phyloP scores from a whole-genome alignment of 352 stramenopile genomes.

The Globisporangium cederbergense region DNA sequence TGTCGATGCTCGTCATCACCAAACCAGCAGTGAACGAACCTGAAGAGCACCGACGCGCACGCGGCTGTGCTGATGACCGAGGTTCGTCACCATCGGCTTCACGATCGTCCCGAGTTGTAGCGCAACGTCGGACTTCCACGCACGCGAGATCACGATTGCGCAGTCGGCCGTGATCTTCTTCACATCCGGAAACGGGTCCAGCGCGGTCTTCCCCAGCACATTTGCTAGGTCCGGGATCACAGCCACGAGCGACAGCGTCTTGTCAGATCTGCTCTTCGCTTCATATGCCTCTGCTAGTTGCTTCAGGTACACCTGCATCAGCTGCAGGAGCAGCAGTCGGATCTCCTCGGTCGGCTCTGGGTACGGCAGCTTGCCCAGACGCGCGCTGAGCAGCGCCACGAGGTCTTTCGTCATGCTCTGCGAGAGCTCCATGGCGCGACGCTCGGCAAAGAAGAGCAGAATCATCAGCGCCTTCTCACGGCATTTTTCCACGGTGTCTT shows the following conservation, averaged over 20 bases:
- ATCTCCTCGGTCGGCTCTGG: slow-evolving; percentile 82
- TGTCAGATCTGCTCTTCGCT: slow-evolving; percentile 5
- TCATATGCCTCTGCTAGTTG: slow-evolving; percentile 27
- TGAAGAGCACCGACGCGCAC: slow-evolving; percentile 75
- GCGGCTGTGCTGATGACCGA: slow-evolving; percentile 80
- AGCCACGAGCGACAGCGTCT: slow-evolving; percentile 31
- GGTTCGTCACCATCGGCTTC: slow-evolving; percentile 60
- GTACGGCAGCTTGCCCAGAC: slow-evolving; percentile 77
- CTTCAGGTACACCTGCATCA: slow-evolving; percentile 50
- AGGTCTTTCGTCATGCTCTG: slow-evolving; percentile 41
- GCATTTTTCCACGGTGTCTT: slow-evolving; percentile 73
- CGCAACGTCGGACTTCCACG: slow-evolving; percentile 53
- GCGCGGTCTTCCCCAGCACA: slow-evolving; percentile 60
- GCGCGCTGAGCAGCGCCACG: slow-evolving; percentile 38
- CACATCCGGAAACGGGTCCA: slow-evolving; percentile 78
- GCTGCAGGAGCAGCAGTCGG: slow-evolving; percentile 62
- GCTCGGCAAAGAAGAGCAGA: slow-evolving; percentile 55
- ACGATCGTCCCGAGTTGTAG: slow-evolving; percentile 71
- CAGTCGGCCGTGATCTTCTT: slow-evolving; percentile 75
- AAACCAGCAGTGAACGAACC: slow-evolving; percentile 11
- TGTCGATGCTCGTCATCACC: not conserved
- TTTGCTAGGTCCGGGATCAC: slow-evolving; percentile 70
- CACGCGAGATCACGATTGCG: slow-evolving; percentile 47
- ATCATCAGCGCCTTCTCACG: slow-evolving; percentile 63
- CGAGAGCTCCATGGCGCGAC: slow-evolving; percentile 40